phyloP scores from a whole-genome alignment of 2,329 filamentous ascomycete species.

The Fusarium sp. region DNA sequence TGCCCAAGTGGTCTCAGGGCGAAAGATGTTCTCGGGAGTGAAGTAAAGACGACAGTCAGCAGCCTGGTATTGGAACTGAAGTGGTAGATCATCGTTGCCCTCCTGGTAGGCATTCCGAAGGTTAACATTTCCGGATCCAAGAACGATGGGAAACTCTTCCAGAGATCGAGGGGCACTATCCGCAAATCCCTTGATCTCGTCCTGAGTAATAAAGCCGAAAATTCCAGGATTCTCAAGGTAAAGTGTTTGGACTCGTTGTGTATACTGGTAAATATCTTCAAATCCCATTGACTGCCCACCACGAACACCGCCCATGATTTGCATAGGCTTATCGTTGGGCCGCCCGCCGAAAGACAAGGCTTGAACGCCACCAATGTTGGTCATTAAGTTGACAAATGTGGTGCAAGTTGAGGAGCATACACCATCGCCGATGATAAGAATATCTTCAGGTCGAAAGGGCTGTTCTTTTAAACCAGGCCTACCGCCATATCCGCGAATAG shows the following conservation, averaged over 20 bases:
- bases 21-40: neutral
- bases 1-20: neutral
- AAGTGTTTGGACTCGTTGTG: neutral
- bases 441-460: constrained; percentile 21
- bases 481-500: constrained; percentile 8
- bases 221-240: too few species aligned
- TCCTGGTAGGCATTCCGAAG: constrained; percentile 12
- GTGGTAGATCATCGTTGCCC: constrained; percentile 6
- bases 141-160: neutral
- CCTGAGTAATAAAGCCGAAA: neutral
- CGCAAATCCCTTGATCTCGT: neutral
- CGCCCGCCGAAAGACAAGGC: constrained; percentile 26
- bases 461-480: neutral
- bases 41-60: constrained; percentile 31
- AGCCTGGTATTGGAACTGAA: constrained; percentile 36
- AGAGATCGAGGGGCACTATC: neutral
- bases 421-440: constrained; percentile 32
- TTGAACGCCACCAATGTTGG: constrained; percentile 13
- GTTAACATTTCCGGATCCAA: constrained; percentile 11
- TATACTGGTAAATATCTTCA: neutral
- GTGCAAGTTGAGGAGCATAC: constrained; percentile 23
- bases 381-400: constrained; percentile 21
- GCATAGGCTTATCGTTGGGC: constrained; percentile 22
- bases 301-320: constrained; percentile 31
- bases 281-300: constrained; percentile 1